These are phyloP conservation scores for Corymbia calophylla DNA, from an alignment of 441 rosid species.

Conservation along the genomic window DNA sequence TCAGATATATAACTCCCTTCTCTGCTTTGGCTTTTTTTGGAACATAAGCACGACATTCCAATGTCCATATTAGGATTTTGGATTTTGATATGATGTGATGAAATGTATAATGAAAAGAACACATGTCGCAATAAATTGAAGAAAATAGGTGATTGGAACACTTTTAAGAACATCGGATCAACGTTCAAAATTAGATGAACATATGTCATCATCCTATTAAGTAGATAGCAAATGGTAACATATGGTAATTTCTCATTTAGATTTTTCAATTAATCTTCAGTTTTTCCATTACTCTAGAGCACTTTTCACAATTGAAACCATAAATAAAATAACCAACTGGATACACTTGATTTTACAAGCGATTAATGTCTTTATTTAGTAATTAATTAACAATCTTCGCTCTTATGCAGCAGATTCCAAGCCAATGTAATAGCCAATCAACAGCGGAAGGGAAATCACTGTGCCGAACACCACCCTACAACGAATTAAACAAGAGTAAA, in stretches of 20 bases:
- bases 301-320: background rate
- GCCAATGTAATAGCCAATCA: background rate
- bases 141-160: background rate
- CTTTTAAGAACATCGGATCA: background rate
- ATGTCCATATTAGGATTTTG: too few species aligned
- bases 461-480: constrained; percentile 9
- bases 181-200: background rate
- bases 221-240: background rate
- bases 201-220: background rate
- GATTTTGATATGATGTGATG: too few species aligned
- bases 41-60: background rate
- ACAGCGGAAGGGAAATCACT: background rate
- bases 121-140: too few species aligned
- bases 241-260: background rate
- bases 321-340: background rate
- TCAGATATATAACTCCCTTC: background rate
- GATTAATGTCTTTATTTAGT: background rate
- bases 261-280: background rate
- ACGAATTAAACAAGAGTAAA: background rate
- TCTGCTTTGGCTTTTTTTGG: background rate
- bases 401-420: background rate
- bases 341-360: background rate
- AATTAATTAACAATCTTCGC: background rate
- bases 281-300: background rate
- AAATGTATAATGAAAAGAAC: too few species aligned